phyloP scores from a whole-genome alignment of 805 yeast genomes.

The Ogataea paradorogensis region DNA sequence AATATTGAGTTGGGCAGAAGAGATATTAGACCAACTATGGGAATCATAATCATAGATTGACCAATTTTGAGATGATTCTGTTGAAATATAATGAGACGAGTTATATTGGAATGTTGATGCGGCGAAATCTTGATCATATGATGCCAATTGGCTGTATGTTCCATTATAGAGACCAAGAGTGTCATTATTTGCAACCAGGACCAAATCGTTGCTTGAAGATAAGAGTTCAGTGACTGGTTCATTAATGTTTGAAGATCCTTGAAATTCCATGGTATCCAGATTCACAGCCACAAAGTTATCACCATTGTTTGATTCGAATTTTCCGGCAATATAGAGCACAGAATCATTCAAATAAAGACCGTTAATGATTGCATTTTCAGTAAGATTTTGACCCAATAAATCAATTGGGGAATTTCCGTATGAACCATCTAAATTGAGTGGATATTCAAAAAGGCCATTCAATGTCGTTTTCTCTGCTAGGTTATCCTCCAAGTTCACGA shows the following conservation, averaged over 20 bases:
- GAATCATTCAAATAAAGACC: constrained; percentile 33
- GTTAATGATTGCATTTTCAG: constrained; percentile 40
- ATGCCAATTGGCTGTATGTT: constrained; percentile 35
- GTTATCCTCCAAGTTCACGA: constrained; percentile 43
- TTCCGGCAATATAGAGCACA: constrained; percentile 48
- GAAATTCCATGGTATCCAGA: constrained; percentile 11
- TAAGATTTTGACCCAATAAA: constrained; percentile 34
- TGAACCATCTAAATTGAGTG: constrained; percentile 36
- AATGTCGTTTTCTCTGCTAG: constrained; percentile 36
- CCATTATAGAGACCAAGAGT: constrained; percentile 31
- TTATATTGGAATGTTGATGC: constrained; percentile 32
- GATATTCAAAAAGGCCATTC: constrained; percentile 83
- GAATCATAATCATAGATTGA: constrained; percentile 22
- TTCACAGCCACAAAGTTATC: constrained; percentile 37
- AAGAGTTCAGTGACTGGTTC: constrained; percentile 37
- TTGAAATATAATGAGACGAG: constrained; percentile 33
- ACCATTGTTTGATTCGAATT: constrained; percentile 37
- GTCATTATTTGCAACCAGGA: constrained; percentile 41
- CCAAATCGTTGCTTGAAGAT: constrained; percentile 33
- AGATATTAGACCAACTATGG: constrained; percentile 40
- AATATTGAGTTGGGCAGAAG: constrained; percentile 39
- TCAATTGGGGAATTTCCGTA: constrained; percentile 51
- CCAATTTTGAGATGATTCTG: too few species aligned
- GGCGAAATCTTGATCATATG: constrained; percentile 31
- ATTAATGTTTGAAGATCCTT: constrained; percentile 12